A percentile compares a stretch with the other conserved stretches of the same genome.
These are phyloP conservation scores for Leptodontidium sp. DNA, from an alignment of 2,329 filamentous ascomycete species.

Conservation along the genomic window DNA sequence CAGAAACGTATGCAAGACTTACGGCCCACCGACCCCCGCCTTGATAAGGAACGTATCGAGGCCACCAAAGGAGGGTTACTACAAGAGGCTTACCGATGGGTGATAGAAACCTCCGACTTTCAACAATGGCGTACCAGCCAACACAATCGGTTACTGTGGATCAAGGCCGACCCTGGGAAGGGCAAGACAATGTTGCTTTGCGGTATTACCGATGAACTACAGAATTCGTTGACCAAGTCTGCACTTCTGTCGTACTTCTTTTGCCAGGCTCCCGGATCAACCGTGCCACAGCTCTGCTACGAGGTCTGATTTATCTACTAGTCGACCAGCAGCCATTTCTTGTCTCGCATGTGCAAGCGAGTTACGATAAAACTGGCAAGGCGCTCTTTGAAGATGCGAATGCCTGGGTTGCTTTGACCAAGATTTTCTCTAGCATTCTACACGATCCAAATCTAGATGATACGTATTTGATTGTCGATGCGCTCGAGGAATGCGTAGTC, in stretches of 20 bases:
- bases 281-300: constrained; percentile 51
- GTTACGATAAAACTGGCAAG: constrained; percentile 48
- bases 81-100: constrained; percentile 19
- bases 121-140: constrained; percentile 21
- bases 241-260: constrained; percentile 44
- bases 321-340: constrained; percentile 48
- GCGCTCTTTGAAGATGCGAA: constrained; percentile 52
- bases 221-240: constrained; percentile 33
- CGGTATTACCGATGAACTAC: background rate
- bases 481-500: constrained; percentile 43
- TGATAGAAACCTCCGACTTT: constrained; percentile 25
- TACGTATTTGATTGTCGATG: constrained; percentile 54
- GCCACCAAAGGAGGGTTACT: constrained; percentile 36
- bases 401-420: constrained; percentile 48
- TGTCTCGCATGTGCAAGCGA: constrained; percentile 46
- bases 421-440: constrained; percentile 52
- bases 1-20: constrained; percentile 20
- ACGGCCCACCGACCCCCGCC: constrained; percentile 18
- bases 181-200: no score
- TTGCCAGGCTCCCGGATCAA: constrained; percentile 52
- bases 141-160: constrained; percentile 17
- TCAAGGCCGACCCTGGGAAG: no score
- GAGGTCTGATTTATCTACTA: constrained; percentile 47
- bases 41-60: constrained; percentile 27
- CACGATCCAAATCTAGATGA: constrained; percentile 44